Percentiles rank a stretch among this genome's conserved stretches.
Evolutionary conservation across 108 stramenopile genomes (phyloP).

Genomic region (Parietichytrium sp.): DNA sequence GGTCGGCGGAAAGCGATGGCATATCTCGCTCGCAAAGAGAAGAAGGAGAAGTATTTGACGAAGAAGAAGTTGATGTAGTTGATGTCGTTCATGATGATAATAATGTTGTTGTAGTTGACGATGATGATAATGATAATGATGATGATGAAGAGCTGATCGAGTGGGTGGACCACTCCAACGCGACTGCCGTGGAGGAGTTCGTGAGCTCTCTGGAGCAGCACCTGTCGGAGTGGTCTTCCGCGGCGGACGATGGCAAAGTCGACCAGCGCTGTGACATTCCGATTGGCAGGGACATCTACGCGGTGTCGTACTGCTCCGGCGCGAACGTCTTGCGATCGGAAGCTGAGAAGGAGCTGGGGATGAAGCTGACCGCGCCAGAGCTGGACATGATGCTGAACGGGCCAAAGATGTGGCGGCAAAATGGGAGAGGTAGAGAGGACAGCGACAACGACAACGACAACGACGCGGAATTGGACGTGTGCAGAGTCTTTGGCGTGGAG

Average conservation of each 20-base stretch:
- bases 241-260: background rate
- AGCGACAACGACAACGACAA: background rate
- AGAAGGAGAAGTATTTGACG: too few species aligned
- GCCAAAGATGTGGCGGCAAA: too few species aligned
- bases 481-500: background rate
- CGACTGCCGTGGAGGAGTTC: background rate
- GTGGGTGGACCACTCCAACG: constrained; percentile 38
- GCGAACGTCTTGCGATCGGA: background rate
- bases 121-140: background rate
- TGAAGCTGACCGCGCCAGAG: background rate
- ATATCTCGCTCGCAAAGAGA: too few species aligned
- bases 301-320: background rate
- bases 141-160: background rate
- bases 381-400: background rate
- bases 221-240: background rate
- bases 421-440: too few species aligned
- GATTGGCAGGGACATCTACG: background rate
- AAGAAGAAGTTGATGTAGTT: too few species aligned
- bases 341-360: background rate
- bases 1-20: too few species aligned
- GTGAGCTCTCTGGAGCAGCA: constrained; percentile 14
- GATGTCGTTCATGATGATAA: too few species aligned
- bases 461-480: background rate
- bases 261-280: background rate
- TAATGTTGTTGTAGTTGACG: too few species aligned